Conservation (phyloP, 2,329 filamentous ascomycete species). For the Zarea fungicola region DNA sequence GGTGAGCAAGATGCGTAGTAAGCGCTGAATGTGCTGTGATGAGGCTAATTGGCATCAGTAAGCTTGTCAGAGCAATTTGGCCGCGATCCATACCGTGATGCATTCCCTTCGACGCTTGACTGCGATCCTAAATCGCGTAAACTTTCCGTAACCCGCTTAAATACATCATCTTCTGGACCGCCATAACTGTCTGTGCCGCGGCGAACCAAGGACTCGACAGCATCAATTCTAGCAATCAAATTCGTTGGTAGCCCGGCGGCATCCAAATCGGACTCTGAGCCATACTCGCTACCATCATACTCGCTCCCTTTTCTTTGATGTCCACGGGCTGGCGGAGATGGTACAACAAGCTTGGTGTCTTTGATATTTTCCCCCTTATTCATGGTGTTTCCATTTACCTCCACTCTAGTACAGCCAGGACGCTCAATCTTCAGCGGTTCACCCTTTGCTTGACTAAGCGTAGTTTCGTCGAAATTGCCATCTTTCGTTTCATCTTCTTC, state of each 20-base stretch:
- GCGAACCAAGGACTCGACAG: constrained; percentile 64
- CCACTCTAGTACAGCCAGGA: constrained; percentile 8
- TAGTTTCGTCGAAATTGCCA: constrained; percentile 20
- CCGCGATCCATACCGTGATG: constrained; percentile 55
- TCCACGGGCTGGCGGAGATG: constrained; percentile 36
- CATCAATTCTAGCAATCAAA: constrained; percentile 65
- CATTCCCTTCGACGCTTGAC: constrained; percentile 64
- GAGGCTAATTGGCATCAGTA: constrained; percentile 45
- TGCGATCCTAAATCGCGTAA: constrained; percentile 69
- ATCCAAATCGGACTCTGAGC: constrained; percentile 66
- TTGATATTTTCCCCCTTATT: constrained; percentile 24
- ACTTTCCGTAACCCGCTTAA: constrained; percentile 63
- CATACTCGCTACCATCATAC: constrained; percentile 71
- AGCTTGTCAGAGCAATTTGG: neutral
- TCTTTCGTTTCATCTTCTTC: constrained; percentile 43
- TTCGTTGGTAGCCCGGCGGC: constrained; percentile 61
- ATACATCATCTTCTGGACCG: constrained; percentile 59
- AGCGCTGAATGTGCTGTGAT: constrained; percentile 72
- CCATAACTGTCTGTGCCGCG: constrained; percentile 62
- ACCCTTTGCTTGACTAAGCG: neutral
- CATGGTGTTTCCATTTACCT: constrained; percentile 7
- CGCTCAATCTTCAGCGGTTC: constrained; percentile 11
- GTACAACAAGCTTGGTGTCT: constrained; percentile 40
- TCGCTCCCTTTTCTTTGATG: constrained; percentile 52
- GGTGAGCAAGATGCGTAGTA: constrained; percentile 68